Percentiles rank a stretch among this genome's conserved stretches.
phyloP scores from a whole-genome alignment of 345 rosid species.

The Gossypioides kirkii region DNA sequence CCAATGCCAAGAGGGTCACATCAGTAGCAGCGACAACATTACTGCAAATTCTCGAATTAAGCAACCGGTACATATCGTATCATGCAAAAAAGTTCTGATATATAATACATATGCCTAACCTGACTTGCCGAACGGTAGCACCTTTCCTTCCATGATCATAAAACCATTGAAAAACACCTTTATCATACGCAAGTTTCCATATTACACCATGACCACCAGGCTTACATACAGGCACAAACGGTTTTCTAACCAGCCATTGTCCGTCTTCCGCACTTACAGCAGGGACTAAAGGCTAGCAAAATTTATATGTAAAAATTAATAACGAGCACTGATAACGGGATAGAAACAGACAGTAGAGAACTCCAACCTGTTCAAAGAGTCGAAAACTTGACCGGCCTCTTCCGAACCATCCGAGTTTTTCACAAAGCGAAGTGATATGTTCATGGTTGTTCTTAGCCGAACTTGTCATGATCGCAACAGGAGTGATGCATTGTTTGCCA shows the following conservation, averaged over 20 bases:
- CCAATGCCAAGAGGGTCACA: constrained; percentile 81
- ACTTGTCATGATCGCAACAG: constrained; percentile 95
- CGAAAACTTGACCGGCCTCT: constrained; percentile 78
- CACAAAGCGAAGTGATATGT: constrained; percentile 67
- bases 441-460: constrained; percentile 88
- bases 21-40: constrained; percentile 94
- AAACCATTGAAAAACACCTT: constrained; percentile 85
- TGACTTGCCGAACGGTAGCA: constrained; percentile 91
- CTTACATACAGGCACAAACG: constrained; percentile 77
- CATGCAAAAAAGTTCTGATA: background rate
- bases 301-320: constrained; percentile 18
- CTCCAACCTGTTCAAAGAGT: constrained; percentile 85
- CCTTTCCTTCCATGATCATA: constrained; percentile 77
- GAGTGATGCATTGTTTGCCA: constrained; percentile 82
- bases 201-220: constrained; percentile 98
- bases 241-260: constrained; percentile 69
- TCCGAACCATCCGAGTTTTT: constrained; percentile 81
- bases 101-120: constrained; percentile 42
- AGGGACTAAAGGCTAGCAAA: constrained; percentile 80
- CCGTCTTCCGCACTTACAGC: constrained; percentile 79
- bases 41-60: constrained; percentile 45
- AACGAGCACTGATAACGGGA: constrained; percentile 7
- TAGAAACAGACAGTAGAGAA: background rate
- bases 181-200: constrained; percentile 94
- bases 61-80: background rate